Conservation (phyloP, 306 rosid species). For the Lagenaria siceraria region DNA sequence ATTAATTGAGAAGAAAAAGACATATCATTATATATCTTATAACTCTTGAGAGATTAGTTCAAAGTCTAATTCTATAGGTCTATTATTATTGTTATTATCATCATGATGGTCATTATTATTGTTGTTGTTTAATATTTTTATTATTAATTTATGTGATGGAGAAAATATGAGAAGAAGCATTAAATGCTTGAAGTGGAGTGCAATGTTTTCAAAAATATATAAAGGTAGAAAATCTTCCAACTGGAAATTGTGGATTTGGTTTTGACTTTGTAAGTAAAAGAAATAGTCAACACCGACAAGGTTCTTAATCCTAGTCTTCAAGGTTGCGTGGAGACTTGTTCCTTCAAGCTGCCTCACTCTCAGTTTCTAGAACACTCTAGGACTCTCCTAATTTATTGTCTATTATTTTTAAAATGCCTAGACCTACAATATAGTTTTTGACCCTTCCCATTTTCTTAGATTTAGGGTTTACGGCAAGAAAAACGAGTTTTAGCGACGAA, state of each 20-base stretch:
- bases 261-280: neutral
- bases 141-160: neutral
- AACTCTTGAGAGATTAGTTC: neutral
- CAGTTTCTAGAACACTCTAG: neutral
- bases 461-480: too few species aligned
- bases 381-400: neutral
- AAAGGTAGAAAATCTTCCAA: neutral
- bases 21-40: neutral
- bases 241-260: neutral
- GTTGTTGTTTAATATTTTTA: neutral
- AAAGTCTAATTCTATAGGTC: neutral
- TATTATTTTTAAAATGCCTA: neutral
- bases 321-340: neutral
- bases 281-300: slow-evolving; percentile 7
- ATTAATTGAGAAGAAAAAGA: neutral
- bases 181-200: neutral
- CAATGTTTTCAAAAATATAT: neutral
- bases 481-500: too few species aligned
- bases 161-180: neutral
- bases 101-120: neutral
- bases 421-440: too few species aligned
- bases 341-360: neutral
- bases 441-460: too few species aligned
- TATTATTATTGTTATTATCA: neutral
- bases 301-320: neutral